phyloP scores from a whole-genome alignment of 179 eudicot genomes.

The Silene vulgaris region DNA sequence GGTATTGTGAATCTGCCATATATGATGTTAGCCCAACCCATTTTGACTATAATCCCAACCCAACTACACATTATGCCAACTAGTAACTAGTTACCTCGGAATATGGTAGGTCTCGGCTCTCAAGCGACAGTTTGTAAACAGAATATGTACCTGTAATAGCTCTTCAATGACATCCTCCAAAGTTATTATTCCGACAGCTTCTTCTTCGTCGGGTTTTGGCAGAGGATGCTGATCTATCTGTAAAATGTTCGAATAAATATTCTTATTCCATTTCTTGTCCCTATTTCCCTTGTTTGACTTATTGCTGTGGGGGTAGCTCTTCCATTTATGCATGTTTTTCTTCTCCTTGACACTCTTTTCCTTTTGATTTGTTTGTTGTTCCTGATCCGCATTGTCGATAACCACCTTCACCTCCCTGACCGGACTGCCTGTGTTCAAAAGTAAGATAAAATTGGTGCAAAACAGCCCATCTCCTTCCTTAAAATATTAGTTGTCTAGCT shows the following conservation, averaged over 20 bases:
- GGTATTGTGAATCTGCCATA: no score
- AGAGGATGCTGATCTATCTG: slow-evolving; percentile 66
- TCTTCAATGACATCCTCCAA: slow-evolving; percentile 98
- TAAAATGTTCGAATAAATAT: slow-evolving; percentile 69
- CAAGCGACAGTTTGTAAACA: not conserved
- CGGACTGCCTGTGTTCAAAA: slow-evolving; percentile 13
- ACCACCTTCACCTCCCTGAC: slow-evolving; percentile 60
- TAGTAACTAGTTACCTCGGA: no score
- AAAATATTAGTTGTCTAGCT: not conserved
- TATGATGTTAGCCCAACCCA: no score
- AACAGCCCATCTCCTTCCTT: not conserved
- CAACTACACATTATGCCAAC: no score
- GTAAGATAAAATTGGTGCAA: not conserved
- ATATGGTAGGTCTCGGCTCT: no score
- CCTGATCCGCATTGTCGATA: slow-evolving; percentile 44
- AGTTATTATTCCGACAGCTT: slow-evolving; percentile 82
- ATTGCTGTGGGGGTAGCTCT: slow-evolving; percentile 64
- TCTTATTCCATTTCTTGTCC: slow-evolving; percentile 71
- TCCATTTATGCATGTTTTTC: slow-evolving; percentile 59
- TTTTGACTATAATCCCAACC: no score
- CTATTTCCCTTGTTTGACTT: slow-evolving; percentile 51
- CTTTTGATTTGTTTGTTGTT: slow-evolving; percentile 31
- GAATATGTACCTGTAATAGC: slow-evolving; percentile 64
- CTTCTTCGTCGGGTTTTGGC: slow-evolving; percentile 77
- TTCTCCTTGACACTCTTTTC: slow-evolving; percentile 44